These are phyloP conservation scores for Xylaria sp. DNA, from an alignment of 2,329 filamentous ascomycete genomes.

Conservation along the genomic window DNA sequence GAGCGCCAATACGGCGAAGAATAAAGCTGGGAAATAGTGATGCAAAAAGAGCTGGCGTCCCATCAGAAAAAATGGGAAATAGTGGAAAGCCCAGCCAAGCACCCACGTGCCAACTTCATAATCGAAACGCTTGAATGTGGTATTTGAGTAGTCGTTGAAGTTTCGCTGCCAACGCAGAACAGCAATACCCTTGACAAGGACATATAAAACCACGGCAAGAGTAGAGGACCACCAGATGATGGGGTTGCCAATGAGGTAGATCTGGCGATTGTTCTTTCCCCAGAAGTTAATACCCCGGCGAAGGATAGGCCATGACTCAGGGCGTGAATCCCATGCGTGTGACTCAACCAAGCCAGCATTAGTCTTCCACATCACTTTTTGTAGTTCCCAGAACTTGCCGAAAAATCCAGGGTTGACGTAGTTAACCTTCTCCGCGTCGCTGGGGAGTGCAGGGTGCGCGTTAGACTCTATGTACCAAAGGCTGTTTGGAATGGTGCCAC, in stretches of 20 bases:
- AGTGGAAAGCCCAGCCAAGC: constrained; percentile 95
- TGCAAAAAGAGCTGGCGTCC: constrained; percentile 96
- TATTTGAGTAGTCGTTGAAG: constrained; percentile 81
- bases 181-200: constrained; percentile 84
- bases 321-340: constrained; percentile 97
- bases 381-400: constrained; percentile 96
- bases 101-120: constrained; percentile 92
- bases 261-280: constrained; percentile 91
- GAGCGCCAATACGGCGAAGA: constrained; percentile 89
- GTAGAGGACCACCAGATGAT: constrained; percentile 94
- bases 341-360: constrained; percentile 96
- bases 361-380: constrained; percentile 98
- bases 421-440: constrained; percentile 89
- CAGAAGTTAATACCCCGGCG: constrained; percentile 98
- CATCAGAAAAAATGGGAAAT: constrained; percentile 99
- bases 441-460: constrained; percentile 76
- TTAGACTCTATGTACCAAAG: constrained; percentile 97
- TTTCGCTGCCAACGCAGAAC: constrained; percentile 93
- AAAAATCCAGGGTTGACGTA: constrained; percentile 95
- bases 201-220: constrained; percentile 75
- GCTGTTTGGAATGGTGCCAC: constrained; percentile 92
- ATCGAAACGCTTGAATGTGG: constrained; percentile 93
- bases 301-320: constrained; percentile 89
- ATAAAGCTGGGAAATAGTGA: constrained; percentile 96
- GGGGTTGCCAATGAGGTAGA: constrained; percentile 95